Evolutionary conservation across 495 filamentous ascomycete species (phyloP), one percentile per base, ranked within the genome.

Genomic region (Penicillium coprophilum): DNA sequence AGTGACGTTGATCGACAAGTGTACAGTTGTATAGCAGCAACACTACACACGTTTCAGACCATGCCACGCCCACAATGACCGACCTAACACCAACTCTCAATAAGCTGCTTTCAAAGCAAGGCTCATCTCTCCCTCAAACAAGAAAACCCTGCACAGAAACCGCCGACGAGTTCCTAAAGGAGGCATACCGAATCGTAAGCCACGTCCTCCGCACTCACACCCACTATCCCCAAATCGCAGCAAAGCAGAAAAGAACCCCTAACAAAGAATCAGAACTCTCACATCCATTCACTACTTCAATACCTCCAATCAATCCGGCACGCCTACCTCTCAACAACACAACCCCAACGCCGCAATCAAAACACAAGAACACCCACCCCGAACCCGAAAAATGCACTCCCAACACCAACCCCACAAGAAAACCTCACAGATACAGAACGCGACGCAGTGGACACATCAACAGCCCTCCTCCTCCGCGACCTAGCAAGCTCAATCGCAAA

Each of bases 111-210:
- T 79, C 76, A 54, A 64, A 83, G 83, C 53, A 63, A 50, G 60
- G 24, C 39, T 46, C 55, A 12, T 24, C 50, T 12, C 8, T 40
- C 9, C 41, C 43, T 23, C 15, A 34, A 52, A 20, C 56, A 45
- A 55, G 27, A 12, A 48, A 21, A 2, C 69, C 70, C 46, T 65
- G 80, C 7, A 70, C 73, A 40, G 78, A 83, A 57, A 78, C 74
- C 32, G 76, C 89, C 48, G 91, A 97, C 68, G 89, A 90, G 73
- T 98, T 97, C 69, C 80, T 98, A 31, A 92, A 94, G 72, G 95
- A 97, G 77, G 94, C 94, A 46, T 91, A 96, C 73, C 83, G 86
- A 72, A 98, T 98, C 63, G 94, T 95, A 74, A 66, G 85, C 65
- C 23, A 38, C n/a, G n/a, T 11, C 34, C 51, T 24, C 39, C 38